Evolutionary conservation across 208 protist genomes (phyloP), one percentile per base, ranked within the genome.

Genomic region (Crithidia expoeki): DNA sequence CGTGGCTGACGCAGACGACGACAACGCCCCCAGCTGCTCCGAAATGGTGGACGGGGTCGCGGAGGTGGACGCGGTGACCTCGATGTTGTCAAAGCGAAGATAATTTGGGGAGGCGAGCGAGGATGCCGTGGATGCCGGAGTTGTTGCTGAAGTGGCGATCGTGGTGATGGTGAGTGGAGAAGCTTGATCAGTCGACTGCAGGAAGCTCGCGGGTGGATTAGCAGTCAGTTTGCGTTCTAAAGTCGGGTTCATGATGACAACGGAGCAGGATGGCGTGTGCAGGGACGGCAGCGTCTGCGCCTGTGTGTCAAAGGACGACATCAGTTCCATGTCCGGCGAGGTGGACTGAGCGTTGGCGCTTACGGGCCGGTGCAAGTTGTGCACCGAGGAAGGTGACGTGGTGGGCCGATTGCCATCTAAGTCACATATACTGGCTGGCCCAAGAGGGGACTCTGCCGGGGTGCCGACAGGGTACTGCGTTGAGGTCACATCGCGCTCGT

Each of bases 241-340:
- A 7, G 72, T 28, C n/a, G 72, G 72, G n/a, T 53, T 62, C 63
- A 76, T 38, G 44, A 76, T 57, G 1, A 76, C 72, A 11, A 76
- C 56, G 10, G 72, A 66, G 47, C 28, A 33, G 0, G 72, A 74
- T 2, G 40, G 52, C 12, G 49, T 63, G n/a, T 36, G 57, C 12
- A 60, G 47, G 2, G 30, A 30, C 9, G 60, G 21, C 28, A 57
- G 44, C 17, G 36, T 32, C 23, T 49, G 21, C 10, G 21, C 4
- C 32, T 53, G 47, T n/a, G 52, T 7, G 36, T 44, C 50, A 21
- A 58, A 56, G n/a, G 70, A 65, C n/a, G 59, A 27, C 59, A 53
- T 51, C 25, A 51, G 44, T 9, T 53, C 44, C 28, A 10, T 17
- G 25, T 63, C 57, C 4, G 23, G 57, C 4, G 40, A 17, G 17